Base-by-base conservation (phyloP, 148 eudicot species). In the Fagopyrum esculentum region DNA sequence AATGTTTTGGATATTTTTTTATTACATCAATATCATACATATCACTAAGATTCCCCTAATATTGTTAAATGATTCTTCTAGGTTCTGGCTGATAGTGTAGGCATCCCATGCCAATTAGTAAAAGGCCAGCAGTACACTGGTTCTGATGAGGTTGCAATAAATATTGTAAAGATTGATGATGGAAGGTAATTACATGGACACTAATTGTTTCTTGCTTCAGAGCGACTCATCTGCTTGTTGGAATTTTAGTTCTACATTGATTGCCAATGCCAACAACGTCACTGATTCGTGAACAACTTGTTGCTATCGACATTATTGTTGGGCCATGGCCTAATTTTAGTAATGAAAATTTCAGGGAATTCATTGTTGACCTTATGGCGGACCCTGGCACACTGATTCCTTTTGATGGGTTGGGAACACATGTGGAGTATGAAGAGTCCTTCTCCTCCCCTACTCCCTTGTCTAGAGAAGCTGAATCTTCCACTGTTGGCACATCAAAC, bases 331-430 rank as follows among this genome's bases (percentile, higher is more conserved):
- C 69, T 26, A 75, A 76, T 49, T 29, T 12, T 76, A 22, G 69
- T 17, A 45, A 46, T 74, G 68, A 60, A 70, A 49, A 77, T 88
- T 84, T 51, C 91, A 94, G 98, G 96, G 98, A 94, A 81, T 94
- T 88, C 82, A 92, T 94, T 78, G 90, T 94, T 82, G 98, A 92
- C 84, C 83, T 94, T 69, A 92, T 89, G 97, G 91, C 97, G 43
- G 98, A 87, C 77, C 97, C 98, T 76, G 98, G 98, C 75, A 89
- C 97, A 4, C 86, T 94, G n/a, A 91, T 94, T 83, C 98, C 98
- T 74, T 84, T 88, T 83, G 97, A 92, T 80, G 83, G 82, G 45
- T 80, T 89, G 60, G 88, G 84, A 54, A 74, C 83, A 52, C 83
- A 87, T 74, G 19, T 80, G 69, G 86, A 85, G 56, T 76, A 75